phyloP scores from a whole-genome alignment of 2,329 filamentous ascomycete species.

The Teratosphaeria nubilosa region DNA sequence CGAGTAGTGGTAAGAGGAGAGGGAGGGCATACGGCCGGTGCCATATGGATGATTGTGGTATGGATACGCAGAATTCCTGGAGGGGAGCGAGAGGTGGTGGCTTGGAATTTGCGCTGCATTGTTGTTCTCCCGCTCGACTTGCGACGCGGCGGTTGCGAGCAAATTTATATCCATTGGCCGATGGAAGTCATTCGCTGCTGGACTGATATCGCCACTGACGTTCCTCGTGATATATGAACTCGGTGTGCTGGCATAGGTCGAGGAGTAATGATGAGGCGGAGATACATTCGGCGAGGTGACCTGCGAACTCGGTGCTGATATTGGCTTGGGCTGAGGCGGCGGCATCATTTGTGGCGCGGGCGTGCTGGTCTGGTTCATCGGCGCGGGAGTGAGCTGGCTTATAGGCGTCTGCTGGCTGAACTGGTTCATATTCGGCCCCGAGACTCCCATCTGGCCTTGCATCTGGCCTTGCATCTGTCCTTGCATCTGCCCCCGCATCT shows the following conservation, averaged over 20 bases:
- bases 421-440: not conserved
- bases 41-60: conserved; percentile 41
- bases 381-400: not conserved
- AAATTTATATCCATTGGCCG: conserved; percentile 55
- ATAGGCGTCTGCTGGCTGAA: not conserved
- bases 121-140: conserved; percentile 52
- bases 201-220: conserved; percentile 35
- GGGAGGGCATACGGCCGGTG: conserved; percentile 58
- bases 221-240: conserved; percentile 50
- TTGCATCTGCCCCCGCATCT: not conserved
- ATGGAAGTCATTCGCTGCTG: conserved; percentile 32
- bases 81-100: conserved; percentile 25
- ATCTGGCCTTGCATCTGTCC: not conserved
- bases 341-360: conserved; percentile 39
- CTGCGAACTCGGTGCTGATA: conserved; percentile 78
- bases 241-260: conserved; percentile 48
- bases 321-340: conserved; percentile 65
- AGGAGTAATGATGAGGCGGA: conserved; percentile 71
- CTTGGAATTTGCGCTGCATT: conserved; percentile 30
- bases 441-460: not conserved
- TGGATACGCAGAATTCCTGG: conserved; percentile 25
- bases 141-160: conserved; percentile 58
- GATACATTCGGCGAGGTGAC: conserved; percentile 91
- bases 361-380: not conserved
- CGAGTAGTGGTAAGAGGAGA: conserved; percentile 63